Base-by-base conservation (phyloP, 2,329 filamentous ascomycete genomes). In the Annulohypoxylon truncatum region DNA sequence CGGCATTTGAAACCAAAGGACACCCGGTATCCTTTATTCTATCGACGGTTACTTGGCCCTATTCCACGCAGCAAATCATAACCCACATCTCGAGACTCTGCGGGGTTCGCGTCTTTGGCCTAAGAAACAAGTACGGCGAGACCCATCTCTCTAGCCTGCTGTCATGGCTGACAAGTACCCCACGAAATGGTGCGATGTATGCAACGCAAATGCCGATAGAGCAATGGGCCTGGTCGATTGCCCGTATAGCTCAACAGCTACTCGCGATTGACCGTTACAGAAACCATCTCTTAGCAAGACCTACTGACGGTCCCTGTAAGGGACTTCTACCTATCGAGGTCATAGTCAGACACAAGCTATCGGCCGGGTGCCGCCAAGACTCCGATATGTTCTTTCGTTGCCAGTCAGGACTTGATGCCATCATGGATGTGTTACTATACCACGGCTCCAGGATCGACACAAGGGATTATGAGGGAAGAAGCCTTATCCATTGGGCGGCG, bases 1-100 rank as follows among this genome's bases (percentile, higher is more conserved):
- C 51, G 13, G 51, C 20, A 0, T 53, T 42, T 8, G 51, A 53
- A 29, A 28, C 13, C 3, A 13, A n/a, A 18, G 51, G 51, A 12
- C 42, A 53, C 7, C 33, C 51, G 3, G 51, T 42, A 9, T 53
- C 51, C 7, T 53, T 53, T n/a, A 28, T 53, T 8, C n/a, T 53
- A 3, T 28, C 24, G 4, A 53, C 51, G 12, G 15, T 13, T 9
- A 18, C 22, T 1, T 53, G 51, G 51, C 22, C 33, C 2, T 53
- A 12, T 42, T 6, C 33, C 12, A 12, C 24, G 4, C n/a, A n/a
- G 6, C n/a, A n/a, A 6, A 22, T 42, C n/a, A 29, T 53, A 7
- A 12, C 29, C 6, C 5, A 8, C 15, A 12, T 53, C 4, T 42
- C 4, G 20, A 33, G 26, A 20, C 33, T 15, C 15, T 33, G 12